These are phyloP conservation scores for Aspergillus fijiensis DNA, from an alignment of 2,329 filamentous ascomycete species.

Conservation along the genomic window DNA sequence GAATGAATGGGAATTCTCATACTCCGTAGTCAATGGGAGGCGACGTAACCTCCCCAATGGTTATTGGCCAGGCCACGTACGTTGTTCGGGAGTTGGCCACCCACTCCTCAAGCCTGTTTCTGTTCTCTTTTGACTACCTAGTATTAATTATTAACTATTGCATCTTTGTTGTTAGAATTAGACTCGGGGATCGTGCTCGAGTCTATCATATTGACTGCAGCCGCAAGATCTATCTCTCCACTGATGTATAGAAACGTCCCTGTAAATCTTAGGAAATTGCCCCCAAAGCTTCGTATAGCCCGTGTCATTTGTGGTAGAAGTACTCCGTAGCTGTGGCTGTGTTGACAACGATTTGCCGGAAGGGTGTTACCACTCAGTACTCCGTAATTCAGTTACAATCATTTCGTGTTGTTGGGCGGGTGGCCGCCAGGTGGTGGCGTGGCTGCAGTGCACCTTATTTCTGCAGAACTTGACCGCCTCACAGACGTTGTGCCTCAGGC, in stretches of 20 bases:
- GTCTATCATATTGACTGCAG: not conserved
- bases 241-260: not conserved
- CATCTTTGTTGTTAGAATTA: not conserved
- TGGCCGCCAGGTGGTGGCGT: not conserved
- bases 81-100: constrained; percentile 1
- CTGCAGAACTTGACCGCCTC: not conserved
- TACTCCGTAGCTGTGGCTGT: too few species aligned
- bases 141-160: too few species aligned
- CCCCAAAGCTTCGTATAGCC: too few species aligned
- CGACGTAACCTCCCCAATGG: not conserved
- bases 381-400: not conserved
- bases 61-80: constrained; percentile 11
- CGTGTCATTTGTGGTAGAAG: too few species aligned
- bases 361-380: too few species aligned
- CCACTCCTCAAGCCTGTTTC: not conserved
- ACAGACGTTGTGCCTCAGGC: constrained; percentile 16
- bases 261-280: too few species aligned
- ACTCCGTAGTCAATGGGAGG: not conserved
- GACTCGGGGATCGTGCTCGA: not conserved
- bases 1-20: not conserved
- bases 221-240: not conserved
- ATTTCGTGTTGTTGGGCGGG: not conserved
- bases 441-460: not conserved
- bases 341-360: too few species aligned
- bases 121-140: not conserved